Evolutionary conservation across 305 asterid species (phyloP), one percentile per base, ranked within the genome.

Genomic region (Fraxinus sp.): DNA sequence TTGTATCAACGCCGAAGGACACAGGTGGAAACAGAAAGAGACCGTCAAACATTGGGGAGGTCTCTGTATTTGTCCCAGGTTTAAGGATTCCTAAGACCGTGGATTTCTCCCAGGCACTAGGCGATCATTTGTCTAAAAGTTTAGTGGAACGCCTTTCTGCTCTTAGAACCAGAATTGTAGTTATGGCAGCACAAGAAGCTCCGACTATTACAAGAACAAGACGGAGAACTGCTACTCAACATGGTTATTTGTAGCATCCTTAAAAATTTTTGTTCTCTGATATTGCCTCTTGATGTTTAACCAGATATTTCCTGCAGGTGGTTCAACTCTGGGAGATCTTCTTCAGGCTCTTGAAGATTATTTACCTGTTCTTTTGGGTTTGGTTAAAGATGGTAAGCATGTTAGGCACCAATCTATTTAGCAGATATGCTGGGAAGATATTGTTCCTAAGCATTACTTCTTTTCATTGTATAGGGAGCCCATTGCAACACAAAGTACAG

Each of bases 121-220:
- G 92, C 52, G 93, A 89, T 79, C 87, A 82, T 71, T 84, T 95
- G 68, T 87, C 90, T 35, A 93, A 87, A 86, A 90, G 87, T 88
- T 87, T 94, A 85, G 91, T 91, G 76, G 99, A 97, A 86, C 95
- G 94, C 55, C 94, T 97, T 66, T 94, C 98, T 36, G 98, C 98
- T 83, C 97, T 97, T 84, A 93, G 99, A 84, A 94, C 98, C 32
- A 90, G 98, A 85, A 90, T 95, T 82, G 98, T 95, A 83, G 98
- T 92, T 64, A 92, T 97, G 98, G 98, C 97, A 13, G 97, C 89
- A 35, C 98, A 95, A 91, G 99, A 95, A 92, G 99, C 90, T 84
- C 97, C 97, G 0, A 90, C 95, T 22, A 92, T 97, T 80, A 94
- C 99, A 52, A 91, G 98, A 90, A 95, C 99, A 39, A 93, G 97